Percentiles rank a stretch among this genome's conserved stretches.
These are phyloP conservation scores for Sarocladiaceae sp. DNA, from an alignment of 2,329 filamentous ascomycete species.

Conservation along the genomic window DNA sequence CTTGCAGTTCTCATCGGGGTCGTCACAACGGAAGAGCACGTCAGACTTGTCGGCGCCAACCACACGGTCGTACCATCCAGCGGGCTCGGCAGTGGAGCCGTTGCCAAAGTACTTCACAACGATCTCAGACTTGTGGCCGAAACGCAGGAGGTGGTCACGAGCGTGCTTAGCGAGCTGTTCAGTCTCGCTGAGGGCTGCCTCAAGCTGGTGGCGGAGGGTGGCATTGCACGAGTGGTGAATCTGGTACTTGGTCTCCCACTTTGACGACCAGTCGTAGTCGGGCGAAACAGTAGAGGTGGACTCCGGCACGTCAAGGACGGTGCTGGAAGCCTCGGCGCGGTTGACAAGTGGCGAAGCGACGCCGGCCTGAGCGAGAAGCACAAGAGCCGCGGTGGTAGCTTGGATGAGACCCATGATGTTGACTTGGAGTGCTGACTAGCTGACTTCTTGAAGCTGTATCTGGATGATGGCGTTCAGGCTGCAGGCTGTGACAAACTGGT, in stretches of 20 bases:
- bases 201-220: slow-evolving; percentile 54
- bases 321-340: slow-evolving; percentile 17
- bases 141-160: slow-evolving; percentile 55
- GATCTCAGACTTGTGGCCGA: slow-evolving; percentile 53
- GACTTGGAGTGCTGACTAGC: background rate
- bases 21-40: slow-evolving; percentile 64
- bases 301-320: slow-evolving; percentile 15
- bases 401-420: slow-evolving; percentile 12
- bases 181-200: slow-evolving; percentile 53
- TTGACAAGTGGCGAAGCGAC: slow-evolving; percentile 24
- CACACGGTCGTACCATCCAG: slow-evolving; percentile 61
- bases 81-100: slow-evolving; percentile 49
- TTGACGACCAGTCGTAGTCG: slow-evolving; percentile 27
- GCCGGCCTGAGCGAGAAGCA: slow-evolving; percentile 20
- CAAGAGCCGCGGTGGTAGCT: slow-evolving; percentile 13
- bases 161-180: slow-evolving; percentile 56
- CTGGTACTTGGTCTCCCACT: slow-evolving; percentile 30
- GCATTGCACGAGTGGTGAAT: slow-evolving; percentile 65
- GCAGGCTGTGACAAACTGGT: background rate
- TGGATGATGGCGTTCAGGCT: background rate
- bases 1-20: slow-evolving; percentile 61
- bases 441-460: background rate
- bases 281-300: slow-evolving; percentile 15
- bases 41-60: slow-evolving; percentile 51
- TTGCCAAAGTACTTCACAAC: slow-evolving; percentile 66